Evolutionary conservation across 2,329 filamentous ascomycete species (phyloP).

Genomic region (Ambrosiella cleistominuta): DNA sequence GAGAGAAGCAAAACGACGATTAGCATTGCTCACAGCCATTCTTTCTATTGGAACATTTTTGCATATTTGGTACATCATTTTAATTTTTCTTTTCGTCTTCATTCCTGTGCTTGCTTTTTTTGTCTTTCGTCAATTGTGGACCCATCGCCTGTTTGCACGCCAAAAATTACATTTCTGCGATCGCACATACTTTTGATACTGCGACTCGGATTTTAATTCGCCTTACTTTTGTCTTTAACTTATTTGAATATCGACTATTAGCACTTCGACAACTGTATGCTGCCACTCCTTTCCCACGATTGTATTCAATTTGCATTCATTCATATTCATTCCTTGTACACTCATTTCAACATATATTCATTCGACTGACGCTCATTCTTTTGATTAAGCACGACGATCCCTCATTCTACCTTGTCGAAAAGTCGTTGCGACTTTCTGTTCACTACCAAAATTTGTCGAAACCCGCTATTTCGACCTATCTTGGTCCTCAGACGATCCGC

Average conservation of each 20-base stretch:
- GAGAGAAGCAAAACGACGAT: constrained; percentile 1
- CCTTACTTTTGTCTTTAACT: neutral
- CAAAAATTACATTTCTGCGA: neutral
- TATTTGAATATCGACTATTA: neutral
- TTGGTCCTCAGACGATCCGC: neutral
- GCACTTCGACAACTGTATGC: neutral
- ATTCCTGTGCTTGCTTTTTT: neutral
- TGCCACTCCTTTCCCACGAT: neutral
- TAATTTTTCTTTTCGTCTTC: neutral
- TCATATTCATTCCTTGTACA: neutral
- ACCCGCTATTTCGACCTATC: neutral
- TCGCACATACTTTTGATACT: neutral
- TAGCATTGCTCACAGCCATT: constrained; percentile 1
- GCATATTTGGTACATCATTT: constrained; percentile 2
- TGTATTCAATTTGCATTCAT: neutral
- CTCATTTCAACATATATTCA: too few relatives aligned
- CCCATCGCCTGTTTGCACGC: neutral
- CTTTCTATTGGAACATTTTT: constrained; percentile 3
- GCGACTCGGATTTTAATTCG: neutral
- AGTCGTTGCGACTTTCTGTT: neutral
- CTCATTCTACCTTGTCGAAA: neutral
- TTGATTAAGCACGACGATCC: neutral
- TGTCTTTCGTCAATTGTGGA: neutral
- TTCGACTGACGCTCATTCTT: neutral
- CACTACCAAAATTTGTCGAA: neutral